Evolutionary conservation across 805 yeast species (phyloP), one percentile per base, ranked within the genome.

Genomic region (Cyberlindnera mycetangii): DNA sequence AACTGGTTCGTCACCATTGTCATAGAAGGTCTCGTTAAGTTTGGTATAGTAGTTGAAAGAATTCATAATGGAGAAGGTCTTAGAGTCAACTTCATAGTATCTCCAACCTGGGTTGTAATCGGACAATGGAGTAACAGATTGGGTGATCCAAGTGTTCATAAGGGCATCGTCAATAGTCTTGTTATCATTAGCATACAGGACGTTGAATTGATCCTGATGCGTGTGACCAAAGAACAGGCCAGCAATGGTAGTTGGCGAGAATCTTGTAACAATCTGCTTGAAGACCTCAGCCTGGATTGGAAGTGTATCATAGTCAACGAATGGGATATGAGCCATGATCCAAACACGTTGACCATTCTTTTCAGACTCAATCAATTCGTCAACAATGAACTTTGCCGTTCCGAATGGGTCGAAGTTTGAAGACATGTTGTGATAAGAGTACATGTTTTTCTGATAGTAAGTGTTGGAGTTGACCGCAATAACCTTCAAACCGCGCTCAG

Each of bases 171-270:
- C 74, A 28, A 69, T 68, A 19, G 69, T 63, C 42, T 69, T 68
- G 47, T 62, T 64, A n/a, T 72, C 72, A 19, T 72, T 65, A 3
- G 74, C 73, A 55, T 81, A 82, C 37, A 79, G 64, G 6, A 83
- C 66, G 43, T 76, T 71, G 67, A 83, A 83, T 61, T 82, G 84
- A 62, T 83, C 90, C 51, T 68, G 66, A 55, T 83, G 89, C 5
- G 86, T 80, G 56, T 82, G 87, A 20, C 89, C 90, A 58, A 74
- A 81, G 68, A 83, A 83, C 24, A 81, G 68, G 37, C 76, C 83
- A 8, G 88, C 84, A 60, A 83, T 79, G 10, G 85, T 79, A 55
- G 73, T 72, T 16, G 86, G 87, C 25, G 84, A 76, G 60, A 82
- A 83, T 61, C 89, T 72, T 55, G 79, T 81, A 19, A 83, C 70